Evolutionary conservation across 805 yeast species (phyloP).

Genomic region (Saccharomycopsis javanensis): DNA sequence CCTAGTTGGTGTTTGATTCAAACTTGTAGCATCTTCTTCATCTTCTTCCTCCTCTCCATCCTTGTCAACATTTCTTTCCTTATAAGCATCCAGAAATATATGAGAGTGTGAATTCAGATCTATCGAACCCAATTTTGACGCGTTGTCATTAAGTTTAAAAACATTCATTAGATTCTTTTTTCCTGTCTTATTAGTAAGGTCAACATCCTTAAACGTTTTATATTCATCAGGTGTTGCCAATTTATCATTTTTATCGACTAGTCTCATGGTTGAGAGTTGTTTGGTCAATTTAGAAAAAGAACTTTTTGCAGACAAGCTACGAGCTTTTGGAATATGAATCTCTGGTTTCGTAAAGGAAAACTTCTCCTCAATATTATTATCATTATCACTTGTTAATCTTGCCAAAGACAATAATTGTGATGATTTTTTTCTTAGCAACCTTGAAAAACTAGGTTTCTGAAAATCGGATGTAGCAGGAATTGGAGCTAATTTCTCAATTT

Average conservation of each 20-base stretch:
- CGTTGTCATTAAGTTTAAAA: background rate
- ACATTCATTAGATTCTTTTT: conserved; percentile 13
- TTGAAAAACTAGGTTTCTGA: conserved; percentile 18
- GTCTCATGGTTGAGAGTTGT: conserved; percentile 12
- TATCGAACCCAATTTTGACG: background rate
- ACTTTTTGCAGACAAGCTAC: background rate
- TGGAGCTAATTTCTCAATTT: background rate
- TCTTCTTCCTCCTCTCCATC: background rate
- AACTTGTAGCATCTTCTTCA: background rate
- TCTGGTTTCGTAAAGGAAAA: conserved; percentile 11
- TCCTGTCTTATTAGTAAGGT: background rate
- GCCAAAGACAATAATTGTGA: conserved; percentile 12
- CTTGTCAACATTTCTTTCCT: background rate
- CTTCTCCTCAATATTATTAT: conserved; percentile 12
- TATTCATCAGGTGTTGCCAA: conserved; percentile 18
- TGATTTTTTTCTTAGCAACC: conserved; percentile 17
- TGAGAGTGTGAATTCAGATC: background rate
- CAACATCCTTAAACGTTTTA: conserved; percentile 2
- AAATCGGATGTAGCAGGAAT: background rate
- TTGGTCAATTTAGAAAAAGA: background rate
- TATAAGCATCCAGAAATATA: background rate
- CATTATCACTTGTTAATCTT: conserved; percentile 11
- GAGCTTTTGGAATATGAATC: background rate
- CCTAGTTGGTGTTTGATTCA: background rate
- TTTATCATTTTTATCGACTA: conserved; percentile 16